These are phyloP conservation scores for Aspergillus ostianus DNA, from an alignment of 495 filamentous ascomycete genomes.

Conservation along the genomic window DNA sequence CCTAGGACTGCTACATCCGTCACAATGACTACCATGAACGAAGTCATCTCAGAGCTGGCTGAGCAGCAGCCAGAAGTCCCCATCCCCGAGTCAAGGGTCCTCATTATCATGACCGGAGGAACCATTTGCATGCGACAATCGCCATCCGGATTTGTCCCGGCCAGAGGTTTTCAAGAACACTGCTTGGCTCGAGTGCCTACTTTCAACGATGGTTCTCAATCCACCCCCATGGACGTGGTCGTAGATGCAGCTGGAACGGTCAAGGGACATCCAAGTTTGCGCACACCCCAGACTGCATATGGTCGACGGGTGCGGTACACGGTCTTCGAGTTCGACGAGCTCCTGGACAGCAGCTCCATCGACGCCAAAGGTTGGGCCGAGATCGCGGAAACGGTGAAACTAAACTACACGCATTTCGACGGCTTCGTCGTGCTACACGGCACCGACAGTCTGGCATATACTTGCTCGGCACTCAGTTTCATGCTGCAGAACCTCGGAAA, in stretches of 20 bases:
- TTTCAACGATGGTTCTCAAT: conserved; percentile 83
- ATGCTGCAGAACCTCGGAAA: conserved; percentile 93
- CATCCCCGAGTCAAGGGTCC: conserved; percentile 68
- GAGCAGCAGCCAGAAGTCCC: conserved; percentile 24
- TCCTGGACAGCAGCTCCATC: conserved; percentile 92
- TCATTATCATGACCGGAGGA: conserved; percentile 92
- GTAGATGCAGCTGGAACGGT: conserved; percentile 44
- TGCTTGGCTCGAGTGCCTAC: conserved; percentile 80
- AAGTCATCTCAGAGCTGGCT: conserved; percentile 25
- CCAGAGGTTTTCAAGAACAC: conserved; percentile 76
- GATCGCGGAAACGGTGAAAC: conserved; percentile 66
- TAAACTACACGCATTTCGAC: conserved; percentile 90
- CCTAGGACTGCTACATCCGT: not conserved
- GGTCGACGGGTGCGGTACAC: conserved; percentile 80
- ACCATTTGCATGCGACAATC: conserved; percentile 92
- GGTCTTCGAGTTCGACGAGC: conserved; percentile 79
- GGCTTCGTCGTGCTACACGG: conserved; percentile 96
- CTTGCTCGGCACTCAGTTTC: conserved; percentile 87
- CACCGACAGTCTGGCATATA: conserved; percentile 91
- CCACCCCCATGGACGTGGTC: conserved; percentile 52
- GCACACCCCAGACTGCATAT: conserved; percentile 80
- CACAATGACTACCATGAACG: conserved; percentile 28
- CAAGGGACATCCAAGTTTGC: conserved; percentile 56
- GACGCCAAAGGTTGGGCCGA: conserved; percentile 86
- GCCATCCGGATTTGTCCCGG: conserved; percentile 64